A percentile compares a stretch with the other conserved stretches of the same genome.
Conservation (phyloP, 2,329 filamentous ascomycete genomes). For the Achaetomium macrosporum region DNA sequence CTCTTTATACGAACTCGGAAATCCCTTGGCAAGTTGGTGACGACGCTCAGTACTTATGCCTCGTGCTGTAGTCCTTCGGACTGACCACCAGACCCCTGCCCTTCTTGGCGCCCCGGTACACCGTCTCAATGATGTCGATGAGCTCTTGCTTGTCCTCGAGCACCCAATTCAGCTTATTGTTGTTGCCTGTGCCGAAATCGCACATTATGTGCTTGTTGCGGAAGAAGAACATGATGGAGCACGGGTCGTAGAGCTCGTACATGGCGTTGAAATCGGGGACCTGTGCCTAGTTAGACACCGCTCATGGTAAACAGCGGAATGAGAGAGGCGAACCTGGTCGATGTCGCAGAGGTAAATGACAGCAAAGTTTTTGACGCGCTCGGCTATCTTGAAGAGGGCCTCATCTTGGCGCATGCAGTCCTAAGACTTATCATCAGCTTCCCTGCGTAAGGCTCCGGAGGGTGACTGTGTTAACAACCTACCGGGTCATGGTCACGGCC, state of each 20-base stretch:
- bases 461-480: neutral
- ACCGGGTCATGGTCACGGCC: slow-evolving; percentile 75
- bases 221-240: slow-evolving; percentile 97
- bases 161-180: slow-evolving; percentile 97
- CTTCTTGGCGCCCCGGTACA: slow-evolving; percentile 98
- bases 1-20: neutral
- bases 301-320: too few species aligned
- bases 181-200: slow-evolving; percentile 96
- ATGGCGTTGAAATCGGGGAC: slow-evolving; percentile 52
- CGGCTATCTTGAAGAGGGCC: slow-evolving; percentile 88
- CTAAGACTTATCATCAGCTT: neutral
- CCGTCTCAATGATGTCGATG: slow-evolving; percentile 96
- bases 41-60: slow-evolving; percentile 55
- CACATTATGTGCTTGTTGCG: slow-evolving; percentile 99
- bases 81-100: slow-evolving; percentile 93
- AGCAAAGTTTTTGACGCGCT: slow-evolving; percentile 88
- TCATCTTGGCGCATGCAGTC: slow-evolving; percentile 74
- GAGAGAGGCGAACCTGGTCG: slow-evolving; percentile 11
- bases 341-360: slow-evolving; percentile 65
- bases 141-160: slow-evolving; percentile 97
- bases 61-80: slow-evolving; percentile 73
- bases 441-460: too few species aligned
- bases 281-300: slow-evolving; percentile 1
- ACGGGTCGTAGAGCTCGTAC: slow-evolving; percentile 71
- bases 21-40: neutral